Evolutionary conservation across 306 rosid species (phyloP).

Genomic region (Fagus crenata): DNA sequence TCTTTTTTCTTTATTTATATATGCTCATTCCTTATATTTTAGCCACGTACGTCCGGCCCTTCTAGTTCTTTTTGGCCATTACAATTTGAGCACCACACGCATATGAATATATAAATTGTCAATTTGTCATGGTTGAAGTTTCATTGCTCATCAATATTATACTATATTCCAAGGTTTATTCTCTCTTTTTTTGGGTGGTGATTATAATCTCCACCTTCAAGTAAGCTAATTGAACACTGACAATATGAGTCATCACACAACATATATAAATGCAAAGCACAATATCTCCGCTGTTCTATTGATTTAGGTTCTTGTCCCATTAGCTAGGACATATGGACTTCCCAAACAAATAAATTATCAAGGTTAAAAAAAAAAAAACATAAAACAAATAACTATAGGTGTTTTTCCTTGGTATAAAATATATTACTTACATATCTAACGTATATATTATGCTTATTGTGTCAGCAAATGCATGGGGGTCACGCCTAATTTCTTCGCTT

Average conservation of each 20-base stretch:
- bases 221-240: not conserved
- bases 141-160: no score
- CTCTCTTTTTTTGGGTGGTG: no score
- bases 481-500: conserved; percentile 19
- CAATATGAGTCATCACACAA: not conserved
- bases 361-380: not conserved
- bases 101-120: not conserved
- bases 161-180: no score
- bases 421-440: not conserved
- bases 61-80: not conserved
- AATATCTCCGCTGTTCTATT: not conserved
- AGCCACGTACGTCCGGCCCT: not conserved
- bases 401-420: not conserved
- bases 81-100: not conserved
- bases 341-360: not conserved
- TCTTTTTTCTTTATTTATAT: no score
- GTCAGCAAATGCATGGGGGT: conserved; percentile 15
- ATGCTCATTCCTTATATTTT: no score
- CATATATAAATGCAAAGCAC: not conserved
- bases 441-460: not conserved
- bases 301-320: not conserved
- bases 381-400: not conserved
- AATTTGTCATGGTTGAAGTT: no score
- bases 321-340: not conserved
- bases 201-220: no score